A percentile compares a stretch with the other conserved stretches of the same genome.
Evolutionary conservation across 371 early-diverging fungal genomes (phyloP).

Genomic region (Choanephora cucurbitarum): DNA sequence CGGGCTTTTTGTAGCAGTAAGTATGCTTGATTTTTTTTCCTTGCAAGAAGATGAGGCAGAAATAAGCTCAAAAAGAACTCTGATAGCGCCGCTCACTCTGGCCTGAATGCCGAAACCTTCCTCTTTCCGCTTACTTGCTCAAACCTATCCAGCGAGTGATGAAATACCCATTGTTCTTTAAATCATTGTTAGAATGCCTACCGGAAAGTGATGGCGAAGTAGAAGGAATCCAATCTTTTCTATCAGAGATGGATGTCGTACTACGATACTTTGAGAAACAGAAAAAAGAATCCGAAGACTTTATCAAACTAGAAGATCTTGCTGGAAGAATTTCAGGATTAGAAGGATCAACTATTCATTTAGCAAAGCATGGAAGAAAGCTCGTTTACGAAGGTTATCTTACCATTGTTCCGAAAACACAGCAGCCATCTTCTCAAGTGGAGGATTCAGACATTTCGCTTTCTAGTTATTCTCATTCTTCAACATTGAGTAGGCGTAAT

Average conservation of each 20-base stretch:
- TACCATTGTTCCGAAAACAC: conserved; percentile 23
- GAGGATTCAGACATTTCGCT: conserved; percentile 6
- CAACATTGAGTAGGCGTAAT: conserved; percentile 20
- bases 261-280: conserved; percentile 35
- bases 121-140: conserved; percentile 39
- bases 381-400: conserved; percentile 41
- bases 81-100: conserved; percentile 32
- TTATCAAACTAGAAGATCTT: conserved; percentile 33
- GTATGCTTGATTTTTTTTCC: not conserved
- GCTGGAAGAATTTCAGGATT: conserved; percentile 33
- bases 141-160: conserved; percentile 46
- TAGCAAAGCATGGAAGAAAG: conserved; percentile 28
- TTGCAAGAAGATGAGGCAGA: no score
- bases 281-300: conserved; percentile 34
- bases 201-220: conserved; percentile 1
- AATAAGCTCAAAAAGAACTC: no score
- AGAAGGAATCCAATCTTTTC: conserved; percentile 11
- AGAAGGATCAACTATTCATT: conserved; percentile 21
- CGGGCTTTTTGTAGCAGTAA: conserved; percentile 37
- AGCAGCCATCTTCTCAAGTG: conserved; percentile 1
- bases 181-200: conserved; percentile 21
- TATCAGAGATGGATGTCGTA: conserved; percentile 30
- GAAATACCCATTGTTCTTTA: conserved; percentile 50
- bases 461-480: conserved; percentile 5
- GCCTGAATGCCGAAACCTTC: conserved; percentile 38